phyloP scores from a whole-genome alignment of 192 early-diverging fungal species.

The Coemansia sp. region DNA sequence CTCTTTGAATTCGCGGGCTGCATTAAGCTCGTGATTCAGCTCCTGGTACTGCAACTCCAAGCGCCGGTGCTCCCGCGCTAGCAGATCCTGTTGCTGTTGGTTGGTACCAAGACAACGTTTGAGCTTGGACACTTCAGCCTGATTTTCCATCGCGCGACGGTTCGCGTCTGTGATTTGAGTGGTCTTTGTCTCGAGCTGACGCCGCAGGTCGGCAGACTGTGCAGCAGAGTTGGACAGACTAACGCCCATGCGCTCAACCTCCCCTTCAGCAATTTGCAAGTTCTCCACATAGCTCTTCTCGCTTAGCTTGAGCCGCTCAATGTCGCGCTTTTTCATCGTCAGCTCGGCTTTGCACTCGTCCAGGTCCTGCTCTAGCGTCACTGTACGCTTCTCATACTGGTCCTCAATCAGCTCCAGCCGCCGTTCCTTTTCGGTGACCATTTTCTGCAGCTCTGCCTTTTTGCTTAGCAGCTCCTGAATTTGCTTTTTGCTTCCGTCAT shows the following conservation, averaged over 20 bases:
- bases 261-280: conserved; percentile 31
- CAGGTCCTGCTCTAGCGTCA: conserved; percentile 28
- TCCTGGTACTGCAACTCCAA: conserved; percentile 33
- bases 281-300: conserved; percentile 22
- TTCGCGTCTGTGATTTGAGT: conserved; percentile 20
- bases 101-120: conserved; percentile 23
- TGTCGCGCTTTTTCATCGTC: conserved; percentile 49
- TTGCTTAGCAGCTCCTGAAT: conserved; percentile 28
- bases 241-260: conserved; percentile 36
- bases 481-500: conserved; percentile 14
- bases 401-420: conserved; percentile 31
- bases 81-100: conserved; percentile 31
- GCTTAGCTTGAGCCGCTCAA: conserved; percentile 35
- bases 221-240: conserved; percentile 32
- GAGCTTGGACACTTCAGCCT: conserved; percentile 32
- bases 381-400: conserved; percentile 32
- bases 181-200: conserved; percentile 35
- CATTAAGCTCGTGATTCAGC: conserved; percentile 31
- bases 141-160: conserved; percentile 21
- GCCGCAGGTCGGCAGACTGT: conserved; percentile 29
- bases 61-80: conserved; percentile 25
- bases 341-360: conserved; percentile 47
- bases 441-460: conserved; percentile 35
- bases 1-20: conserved; percentile 26
- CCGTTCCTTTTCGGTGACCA: conserved; percentile 22